Evolutionary conservation across 805 yeast genomes (phyloP), one percentile per base, ranked within the genome.

Genomic region (Yarrowia divulgata): DNA sequence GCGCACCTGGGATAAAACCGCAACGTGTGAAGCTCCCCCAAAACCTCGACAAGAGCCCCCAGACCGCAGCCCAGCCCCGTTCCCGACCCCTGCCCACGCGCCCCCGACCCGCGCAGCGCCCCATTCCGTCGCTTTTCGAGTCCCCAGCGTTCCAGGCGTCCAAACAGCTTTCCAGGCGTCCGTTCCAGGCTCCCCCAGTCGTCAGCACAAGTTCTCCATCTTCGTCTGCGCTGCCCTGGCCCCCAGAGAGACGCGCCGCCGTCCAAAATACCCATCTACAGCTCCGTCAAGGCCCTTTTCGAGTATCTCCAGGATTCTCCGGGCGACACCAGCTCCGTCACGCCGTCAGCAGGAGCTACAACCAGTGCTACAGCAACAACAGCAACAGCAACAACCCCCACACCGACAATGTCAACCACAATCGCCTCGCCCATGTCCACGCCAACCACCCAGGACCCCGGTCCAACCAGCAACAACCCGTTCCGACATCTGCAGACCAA

Each of bases 391-490:
- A 9, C 45, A 3, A 1, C 58, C 12, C 14, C 14, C 1, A 39
- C 18, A 4, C 16, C 58, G 8, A 18, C 34, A 13, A 63, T 63
- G 68, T 63, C 68, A 16, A 63, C 68, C 37, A 60, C 66, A 43
- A 63, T 63, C 57, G 68, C 68, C 46, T 63, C 68, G 29, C 68
- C 68, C 29, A 63, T 63, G 68, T 63, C 68, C 34, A 63, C 68
- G 29, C 68, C 68, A 48, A 49, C 57, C 29, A 63, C 68, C 45
- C 68, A 63, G 68, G 68, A 63, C 48, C 57, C 66, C 19, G 66
- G 34, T 3, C 66, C 57, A 23, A 23, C 29, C n/a, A 4, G 39
- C 57, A 63, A 35, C 45, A 45, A 49, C 57, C 68, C 55, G 23
- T 63, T 63, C 68, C 35, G 68, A 18, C 68, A 63, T 32, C 68